Conservation (phyloP, 768 basidiomycete species). For the Steccherinum ochraceum region DNA sequence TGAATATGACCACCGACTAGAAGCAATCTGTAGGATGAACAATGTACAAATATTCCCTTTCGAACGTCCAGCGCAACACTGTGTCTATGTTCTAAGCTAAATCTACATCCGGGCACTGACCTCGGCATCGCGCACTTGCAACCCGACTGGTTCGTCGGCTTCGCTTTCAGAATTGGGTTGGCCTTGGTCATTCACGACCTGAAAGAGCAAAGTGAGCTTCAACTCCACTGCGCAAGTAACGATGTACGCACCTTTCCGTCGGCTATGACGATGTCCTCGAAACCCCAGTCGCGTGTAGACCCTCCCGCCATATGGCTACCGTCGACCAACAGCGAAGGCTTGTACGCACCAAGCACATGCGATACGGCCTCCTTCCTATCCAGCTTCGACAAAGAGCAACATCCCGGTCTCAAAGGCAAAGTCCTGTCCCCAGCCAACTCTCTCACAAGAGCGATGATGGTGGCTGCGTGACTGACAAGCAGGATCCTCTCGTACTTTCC, state of each 20-base stretch:
- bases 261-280: conserved; percentile 61
- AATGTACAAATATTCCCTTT: conserved; percentile 1
- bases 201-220: conserved; percentile 1
- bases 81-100: background rate
- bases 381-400: conserved; percentile 64
- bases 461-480: conserved; percentile 72
- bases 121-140: conserved; percentile 29
- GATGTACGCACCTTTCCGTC: conserved; percentile 48
- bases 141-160: conserved; percentile 49
- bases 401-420: conserved; percentile 59
- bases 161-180: conserved; percentile 61
- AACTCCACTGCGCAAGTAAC: background rate
- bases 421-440: conserved; percentile 48
- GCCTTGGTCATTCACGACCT: conserved; percentile 72
- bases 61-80: background rate
- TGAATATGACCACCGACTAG: background rate
- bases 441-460: conserved; percentile 58
- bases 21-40: background rate
- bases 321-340: conserved; percentile 41
- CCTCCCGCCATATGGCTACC: conserved; percentile 56
- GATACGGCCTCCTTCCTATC: conserved; percentile 25
- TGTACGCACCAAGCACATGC: conserved; percentile 39
- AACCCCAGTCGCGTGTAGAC: conserved; percentile 69
- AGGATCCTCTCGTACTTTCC: conserved; percentile 46
- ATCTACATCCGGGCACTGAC: conserved; percentile 10